Percentiles rank a stretch among this genome's conserved stretches.
Evolutionary conservation across 1,284 basidiomycete genomes (phyloP).

Genomic region (Peniophora sp.): DNA sequence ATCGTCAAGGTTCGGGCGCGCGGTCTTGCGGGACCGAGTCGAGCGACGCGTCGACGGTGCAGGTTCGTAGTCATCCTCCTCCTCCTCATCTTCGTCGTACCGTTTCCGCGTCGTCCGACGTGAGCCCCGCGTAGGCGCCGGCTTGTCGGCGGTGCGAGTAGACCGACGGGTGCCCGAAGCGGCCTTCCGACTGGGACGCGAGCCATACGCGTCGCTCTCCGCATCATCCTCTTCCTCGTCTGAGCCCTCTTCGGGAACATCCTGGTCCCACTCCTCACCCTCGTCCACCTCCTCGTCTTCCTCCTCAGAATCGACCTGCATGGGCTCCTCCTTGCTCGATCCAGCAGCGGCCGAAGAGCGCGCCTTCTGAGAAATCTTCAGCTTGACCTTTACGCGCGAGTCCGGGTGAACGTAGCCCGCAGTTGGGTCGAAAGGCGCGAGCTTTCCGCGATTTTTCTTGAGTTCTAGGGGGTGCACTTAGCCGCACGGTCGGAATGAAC

Average conservation of each 20-base stretch:
- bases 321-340: conserved; percentile 8
- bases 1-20: neutral
- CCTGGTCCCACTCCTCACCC: conserved; percentile 16
- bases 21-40: neutral
- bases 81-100: neutral
- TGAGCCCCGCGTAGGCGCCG: neutral
- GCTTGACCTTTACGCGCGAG: conserved; percentile 37
- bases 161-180: neutral
- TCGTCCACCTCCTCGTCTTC: conserved; percentile 16
- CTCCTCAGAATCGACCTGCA: conserved; percentile 6
- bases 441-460: conserved; percentile 30
- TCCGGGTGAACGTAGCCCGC: conserved; percentile 50
- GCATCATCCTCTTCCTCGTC: conserved; percentile 18
- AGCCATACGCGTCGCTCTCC: conserved; percentile 6
- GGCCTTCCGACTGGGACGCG: neutral
- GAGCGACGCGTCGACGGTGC: neutral
- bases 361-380: conserved; percentile 14
- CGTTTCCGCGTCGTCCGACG: no score
- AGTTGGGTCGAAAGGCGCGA: conserved; percentile 54
- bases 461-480: conserved; percentile 8
- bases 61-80: neutral
- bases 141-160: neutral
- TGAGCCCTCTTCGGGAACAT: conserved; percentile 21
- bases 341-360: conserved; percentile 2
- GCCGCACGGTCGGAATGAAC: neutral